Base-by-base conservation (phyloP, 2,329 filamentous ascomycete genomes). In the Pseudodiploospora longispora region DNA sequence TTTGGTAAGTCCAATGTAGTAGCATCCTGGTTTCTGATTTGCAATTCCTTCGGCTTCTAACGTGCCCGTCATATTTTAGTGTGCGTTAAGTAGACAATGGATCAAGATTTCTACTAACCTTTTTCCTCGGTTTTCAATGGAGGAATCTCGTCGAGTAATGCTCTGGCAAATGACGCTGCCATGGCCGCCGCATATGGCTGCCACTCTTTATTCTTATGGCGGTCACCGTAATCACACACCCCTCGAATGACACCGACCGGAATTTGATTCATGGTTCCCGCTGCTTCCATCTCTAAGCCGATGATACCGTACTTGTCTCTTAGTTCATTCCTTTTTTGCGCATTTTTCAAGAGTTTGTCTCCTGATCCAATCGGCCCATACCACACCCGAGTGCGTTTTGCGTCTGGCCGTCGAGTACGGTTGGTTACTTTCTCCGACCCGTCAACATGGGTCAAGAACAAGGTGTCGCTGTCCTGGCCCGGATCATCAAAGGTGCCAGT, bases 241-340 rank as follows among this genome's bases (percentile, higher is more conserved):
- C 44, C 44, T 12, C 43, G 42, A 10, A 46, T 32, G 1, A 62
- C 52, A 0, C 67, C 32, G 31, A 59, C 62, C 0, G 63, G 61
- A 1, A 65, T 47, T 1, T 50, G 43, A 5, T 55, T 50, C 52
- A 50, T 59, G 0, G 55, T 36, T 0, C 60, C 59, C 3, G 58
- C 59, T 1, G 53, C 55, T 39, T 62, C 60, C 59, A 60, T 61
- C 44, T 64, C 60, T 32, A 63, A 63, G 1, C 35, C 46, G 12
- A 47, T 44, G 9, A 47, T 31, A 1, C 28, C 12, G 0, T 53
- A 37, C 33, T 46, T 40, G 36, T 44, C 42, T 39, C 42, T 39
- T 1, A 44, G 27, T 29, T 44, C 27, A 12, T 44, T 35, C 10
- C 42, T 6, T 33, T 34, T 44, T 32, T 9, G 5, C 7, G 36